phyloP scores from a whole-genome alignment of 2,329 filamentous ascomycete species.

The Alternaria hordeiaustralica region DNA sequence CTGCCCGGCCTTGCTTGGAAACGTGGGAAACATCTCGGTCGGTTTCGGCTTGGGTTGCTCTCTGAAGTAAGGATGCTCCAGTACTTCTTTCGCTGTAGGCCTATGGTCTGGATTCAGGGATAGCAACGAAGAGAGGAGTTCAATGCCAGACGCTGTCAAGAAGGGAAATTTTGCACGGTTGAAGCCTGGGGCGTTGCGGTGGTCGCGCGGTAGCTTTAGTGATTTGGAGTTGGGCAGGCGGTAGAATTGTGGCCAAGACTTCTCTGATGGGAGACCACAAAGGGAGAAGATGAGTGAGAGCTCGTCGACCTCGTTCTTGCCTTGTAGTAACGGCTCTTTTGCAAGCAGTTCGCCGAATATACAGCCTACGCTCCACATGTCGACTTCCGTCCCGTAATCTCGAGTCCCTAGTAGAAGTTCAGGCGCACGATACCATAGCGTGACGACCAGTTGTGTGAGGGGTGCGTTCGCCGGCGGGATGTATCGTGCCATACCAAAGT shows the following conservation, averaged over 20 bases:
- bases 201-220: constrained; percentile 65
- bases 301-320: constrained; percentile 91
- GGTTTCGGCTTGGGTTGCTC: constrained; percentile 91
- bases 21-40: constrained; percentile 93
- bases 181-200: constrained; percentile 54
- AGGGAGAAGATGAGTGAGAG: constrained; percentile 82
- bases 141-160: constrained; percentile 75
- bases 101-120: constrained; percentile 75
- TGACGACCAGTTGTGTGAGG: constrained; percentile 91
- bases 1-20: constrained; percentile 92
- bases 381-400: constrained; percentile 77
- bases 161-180: constrained; percentile 81
- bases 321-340: constrained; percentile 82
- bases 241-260: constrained; percentile 84
- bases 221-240: constrained; percentile 85
- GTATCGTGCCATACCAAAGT: constrained; percentile 97
- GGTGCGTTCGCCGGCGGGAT: constrained; percentile 72
- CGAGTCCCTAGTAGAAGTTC: constrained; percentile 85
- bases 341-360: constrained; percentile 91
- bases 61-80: constrained; percentile 82
- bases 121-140: constrained; percentile 73
- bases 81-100: constrained; percentile 74
- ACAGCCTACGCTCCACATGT: constrained; percentile 96
- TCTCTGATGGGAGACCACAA: constrained; percentile 82
- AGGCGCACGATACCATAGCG: constrained; percentile 93